Evolutionary conservation across 208 protist species (phyloP).

Genomic region (Leishmania amazonensis): DNA sequence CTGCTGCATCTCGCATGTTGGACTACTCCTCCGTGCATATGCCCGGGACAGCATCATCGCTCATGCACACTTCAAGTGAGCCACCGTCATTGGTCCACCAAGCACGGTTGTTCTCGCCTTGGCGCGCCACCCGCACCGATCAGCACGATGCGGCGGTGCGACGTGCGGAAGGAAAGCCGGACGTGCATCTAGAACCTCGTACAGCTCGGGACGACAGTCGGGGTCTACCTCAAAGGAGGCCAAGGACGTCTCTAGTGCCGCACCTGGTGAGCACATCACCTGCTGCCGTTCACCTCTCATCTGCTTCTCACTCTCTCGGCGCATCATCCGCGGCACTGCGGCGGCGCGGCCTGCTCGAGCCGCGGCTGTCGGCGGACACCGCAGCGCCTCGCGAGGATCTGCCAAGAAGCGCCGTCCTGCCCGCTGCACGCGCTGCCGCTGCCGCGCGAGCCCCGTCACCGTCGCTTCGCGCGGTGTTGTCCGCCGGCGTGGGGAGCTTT

Average conservation of each 20-base stretch:
- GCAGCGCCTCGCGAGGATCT: neutral
- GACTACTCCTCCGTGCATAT: slow-evolving; percentile 30
- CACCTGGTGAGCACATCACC: slow-evolving; percentile 2
- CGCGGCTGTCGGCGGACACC: neutral
- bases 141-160: neutral
- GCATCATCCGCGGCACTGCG: neutral
- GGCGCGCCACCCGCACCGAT: neutral
- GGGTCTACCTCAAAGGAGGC: neutral
- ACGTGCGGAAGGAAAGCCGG: neutral
- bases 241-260: slow-evolving; percentile 3
- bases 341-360: neutral
- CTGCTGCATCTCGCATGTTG: slow-evolving; percentile 23
- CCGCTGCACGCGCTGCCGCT: neutral
- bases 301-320: neutral
- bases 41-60: slow-evolving; percentile 1
- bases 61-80: neutral
- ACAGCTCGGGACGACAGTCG: neutral
- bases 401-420: neutral
- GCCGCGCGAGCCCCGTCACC: neutral
- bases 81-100: neutral
- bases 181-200: neutral
- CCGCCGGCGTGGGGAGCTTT: too few species aligned
- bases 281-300: neutral
- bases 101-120: neutral
- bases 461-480: neutral